Evolutionary conservation across 495 filamentous ascomycete genomes (phyloP).

Genomic region (Xylaria curta): DNA sequence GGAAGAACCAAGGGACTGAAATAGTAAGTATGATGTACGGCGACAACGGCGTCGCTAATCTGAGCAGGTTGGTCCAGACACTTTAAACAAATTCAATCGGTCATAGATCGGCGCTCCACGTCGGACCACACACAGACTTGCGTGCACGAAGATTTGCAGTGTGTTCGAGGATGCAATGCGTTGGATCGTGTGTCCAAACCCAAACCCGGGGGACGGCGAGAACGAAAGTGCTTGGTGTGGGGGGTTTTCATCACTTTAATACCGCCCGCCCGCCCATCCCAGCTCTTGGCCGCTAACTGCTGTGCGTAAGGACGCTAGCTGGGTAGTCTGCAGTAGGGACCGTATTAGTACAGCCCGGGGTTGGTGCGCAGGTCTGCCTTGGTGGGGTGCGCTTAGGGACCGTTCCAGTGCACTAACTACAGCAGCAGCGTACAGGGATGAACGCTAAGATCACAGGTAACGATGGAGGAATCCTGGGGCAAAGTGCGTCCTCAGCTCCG

Average conservation of each 20-base stretch:
- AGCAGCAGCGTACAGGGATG: slow-evolving; percentile 3
- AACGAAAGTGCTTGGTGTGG: slow-evolving; percentile 22
- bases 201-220: slow-evolving; percentile 22
- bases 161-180: slow-evolving; percentile 7
- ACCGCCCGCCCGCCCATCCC: slow-evolving; percentile 13
- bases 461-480: slow-evolving; percentile 6
- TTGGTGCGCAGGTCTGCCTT: neutral
- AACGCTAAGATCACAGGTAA: neutral
- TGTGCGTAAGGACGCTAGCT: slow-evolving; percentile 14
- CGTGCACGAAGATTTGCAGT: slow-evolving; percentile 1
- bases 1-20: neutral
- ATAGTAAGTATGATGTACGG: neutral
- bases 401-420: neutral
- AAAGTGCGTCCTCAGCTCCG: slow-evolving; percentile 1
- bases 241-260: slow-evolving; percentile 24
- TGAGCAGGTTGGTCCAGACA: neutral
- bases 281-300: slow-evolving; percentile 14
- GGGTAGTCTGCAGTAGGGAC: slow-evolving; percentile 6
- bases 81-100: slow-evolving; percentile 6
- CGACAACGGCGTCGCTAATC: slow-evolving; percentile 2
- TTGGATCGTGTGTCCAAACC: slow-evolving; percentile 14
- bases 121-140: slow-evolving; percentile 15
- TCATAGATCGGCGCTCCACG: neutral
- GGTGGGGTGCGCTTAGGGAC: neutral
- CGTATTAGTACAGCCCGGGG: slow-evolving; percentile 7